Conservation (phyloP, 768 basidiomycete species). For the Russula sp. region DNA sequence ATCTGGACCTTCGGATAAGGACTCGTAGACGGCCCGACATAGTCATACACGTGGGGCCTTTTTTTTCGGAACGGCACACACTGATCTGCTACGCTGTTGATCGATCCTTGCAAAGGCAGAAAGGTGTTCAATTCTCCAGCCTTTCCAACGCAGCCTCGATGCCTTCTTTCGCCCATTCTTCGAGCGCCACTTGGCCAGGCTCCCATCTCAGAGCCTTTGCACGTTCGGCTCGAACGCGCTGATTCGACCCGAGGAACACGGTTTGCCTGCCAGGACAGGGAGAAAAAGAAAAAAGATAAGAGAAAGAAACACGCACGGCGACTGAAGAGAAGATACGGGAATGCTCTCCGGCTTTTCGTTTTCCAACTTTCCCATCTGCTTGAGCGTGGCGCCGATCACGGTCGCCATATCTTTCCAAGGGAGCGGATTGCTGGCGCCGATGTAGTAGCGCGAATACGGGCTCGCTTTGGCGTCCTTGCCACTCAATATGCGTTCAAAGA, state of each 20-base stretch:
- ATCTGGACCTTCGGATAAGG: too few relatives aligned
- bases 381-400: not conserved
- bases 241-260: not conserved
- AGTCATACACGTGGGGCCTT: not conserved
- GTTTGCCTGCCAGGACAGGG: not conserved
- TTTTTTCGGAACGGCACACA: not conserved
- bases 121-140: not conserved
- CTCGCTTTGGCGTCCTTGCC: not conserved
- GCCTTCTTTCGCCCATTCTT: not conserved
- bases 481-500: constrained; percentile 5
- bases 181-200: not conserved
- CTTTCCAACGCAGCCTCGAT: not conserved
- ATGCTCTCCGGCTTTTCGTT: constrained; percentile 6
- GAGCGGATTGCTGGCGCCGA: not conserved
- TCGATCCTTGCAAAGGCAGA: too few relatives aligned
- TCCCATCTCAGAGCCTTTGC: not conserved
- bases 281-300: too few relatives aligned
- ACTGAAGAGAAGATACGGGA: not conserved
- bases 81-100: not conserved
- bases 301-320: constrained; percentile 2
- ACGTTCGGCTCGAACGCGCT: not conserved
- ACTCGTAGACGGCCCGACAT: not conserved
- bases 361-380: not conserved
- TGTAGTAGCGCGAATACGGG: constrained; percentile 16
- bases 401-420: constrained; percentile 7